Evolutionary conservation across 768 basidiomycete species (phyloP), one percentile per base, ranked within the genome.

Genomic region (Crassisporium funariophilum): DNA sequence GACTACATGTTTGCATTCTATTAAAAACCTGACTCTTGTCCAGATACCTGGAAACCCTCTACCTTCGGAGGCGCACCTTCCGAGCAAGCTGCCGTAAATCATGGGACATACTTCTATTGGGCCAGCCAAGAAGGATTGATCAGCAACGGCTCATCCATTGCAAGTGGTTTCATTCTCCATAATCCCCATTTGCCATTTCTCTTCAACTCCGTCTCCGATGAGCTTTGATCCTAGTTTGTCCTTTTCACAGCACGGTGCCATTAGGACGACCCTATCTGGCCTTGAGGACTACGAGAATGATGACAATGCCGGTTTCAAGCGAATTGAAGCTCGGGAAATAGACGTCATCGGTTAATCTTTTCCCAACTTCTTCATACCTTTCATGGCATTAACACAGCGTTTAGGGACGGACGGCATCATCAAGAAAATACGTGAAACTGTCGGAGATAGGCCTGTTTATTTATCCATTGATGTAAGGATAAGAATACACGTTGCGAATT

Each of bases 71-170:
- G 84, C 8, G 82, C 86, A 3, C 86, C 84, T 3, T 84, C 84
- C 20, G 73, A 76, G 1, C 83, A 84, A 47, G 86, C 85, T 0
- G 82, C 83, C 16, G 83, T 94, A 53, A 92, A 88, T 50, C 91
- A 94, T 49, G 91, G 91, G 10, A 91, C 88, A 2, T 93, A 92
- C 71, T 94, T 94, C 66, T 93, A 90, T 68, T 88, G 88, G 78
- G 92, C 92, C 0, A 83, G 82, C 49, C 79, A 86, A 55, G 88
- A 91, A 58, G 91, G 91, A 2, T 71, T 91, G 35, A 84, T 95
- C 52, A 75, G 74, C 56, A 86, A 88, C 49, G 86, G 86, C 52
- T 77, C 78, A 47, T 88, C 86, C 65, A 87, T 88, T 83, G 87
- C 85, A 88, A 88, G 86, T 87, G 56, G 78, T 50, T 29, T 59